phyloP scores from a whole-genome alignment of 106 monocot genomes.

The Allium sativum region DNA sequence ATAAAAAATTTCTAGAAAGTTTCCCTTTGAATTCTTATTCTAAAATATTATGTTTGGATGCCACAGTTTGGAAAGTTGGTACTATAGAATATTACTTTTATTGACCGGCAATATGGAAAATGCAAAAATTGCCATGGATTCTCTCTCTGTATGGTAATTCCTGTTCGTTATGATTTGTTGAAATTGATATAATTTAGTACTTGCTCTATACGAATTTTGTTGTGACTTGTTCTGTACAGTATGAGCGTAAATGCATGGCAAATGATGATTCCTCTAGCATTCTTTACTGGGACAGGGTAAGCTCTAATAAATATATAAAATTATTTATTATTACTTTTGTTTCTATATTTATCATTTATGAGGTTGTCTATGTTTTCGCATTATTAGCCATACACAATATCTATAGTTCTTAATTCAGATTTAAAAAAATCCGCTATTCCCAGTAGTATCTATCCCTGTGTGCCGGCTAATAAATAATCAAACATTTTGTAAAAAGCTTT shows the following conservation, averaged over 20 bases:
- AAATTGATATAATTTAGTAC: background rate
- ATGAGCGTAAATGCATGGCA: constrained; percentile 84
- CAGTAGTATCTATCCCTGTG: too few species aligned
- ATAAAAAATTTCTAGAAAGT: background rate
- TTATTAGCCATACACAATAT: too few species aligned
- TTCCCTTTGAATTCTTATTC: background rate
- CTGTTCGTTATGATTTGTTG: background rate
- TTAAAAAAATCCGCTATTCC: too few species aligned
- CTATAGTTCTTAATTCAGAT: too few species aligned
- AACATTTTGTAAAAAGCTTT: too few species aligned
- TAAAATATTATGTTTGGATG: background rate
- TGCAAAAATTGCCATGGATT: constrained; percentile 58
- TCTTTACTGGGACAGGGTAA: constrained; percentile 82
- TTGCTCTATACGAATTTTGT: background rate
- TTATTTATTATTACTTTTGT: background rate
- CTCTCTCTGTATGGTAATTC: constrained; percentile 64
- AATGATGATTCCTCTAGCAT: constrained; percentile 83
- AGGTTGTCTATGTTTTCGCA: too few species aligned
- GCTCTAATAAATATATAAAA: background rate
- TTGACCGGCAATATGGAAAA: constrained; percentile 51
- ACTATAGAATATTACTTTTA: constrained; percentile 50
- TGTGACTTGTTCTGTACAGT: constrained; percentile 17
- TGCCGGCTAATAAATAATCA: too few species aligned
- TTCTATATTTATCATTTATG: too few species aligned
- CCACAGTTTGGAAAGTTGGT: constrained; percentile 82